Evolutionary conservation across 331 rosid species (phyloP), one percentile per base, ranked within the genome.

Genomic region (Rosa hybrid): DNA sequence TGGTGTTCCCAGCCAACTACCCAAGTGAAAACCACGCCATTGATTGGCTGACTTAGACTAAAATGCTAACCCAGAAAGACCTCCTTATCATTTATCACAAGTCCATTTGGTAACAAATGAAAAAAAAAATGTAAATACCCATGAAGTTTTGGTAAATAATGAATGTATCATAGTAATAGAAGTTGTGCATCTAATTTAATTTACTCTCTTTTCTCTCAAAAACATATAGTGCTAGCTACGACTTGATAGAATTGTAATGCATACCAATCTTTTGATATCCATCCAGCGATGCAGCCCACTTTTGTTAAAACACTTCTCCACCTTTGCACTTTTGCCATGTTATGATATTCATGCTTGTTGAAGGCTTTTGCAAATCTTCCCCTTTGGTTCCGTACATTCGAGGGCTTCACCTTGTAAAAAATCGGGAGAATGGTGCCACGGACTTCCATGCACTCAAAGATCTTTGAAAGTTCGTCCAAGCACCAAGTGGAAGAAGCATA

Each of bases 401-500:
- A 7, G 0, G 34, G 65, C 5, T 20, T 57, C 30, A 57, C 64
- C 64, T 57, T 57, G 0, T 57, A 59, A 10, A 59, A 59, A 0
- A 59, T 59, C 4, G 65, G 65, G 2, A 63, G 68, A 63, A 63
- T 63, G 12, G 73, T 21, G 25, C 51, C 51, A 17, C 23, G 9
- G 3, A 20, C 23, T 4, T 68, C 30, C 25, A 20, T 7, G 50
- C 14, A 39, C 4, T 41, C 51, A 0, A 17, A 8, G 18, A 72
- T 18, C 5, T 12, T 72, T 25, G 63, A 14, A 4, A 72, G 62
- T 27, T 72, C 76, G 3, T 30, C 63, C 76, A 50, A 49, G 63
- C 76, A 72, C 63, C 76, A 49, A 20, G 45, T 8, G 1, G 76
- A 72, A 0, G 46, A 72, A 50, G 76, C 63, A 6, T 72, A 72